phyloP scores from a whole-genome alignment of 441 rosid genomes.

The Adansonia grandidieri region DNA sequence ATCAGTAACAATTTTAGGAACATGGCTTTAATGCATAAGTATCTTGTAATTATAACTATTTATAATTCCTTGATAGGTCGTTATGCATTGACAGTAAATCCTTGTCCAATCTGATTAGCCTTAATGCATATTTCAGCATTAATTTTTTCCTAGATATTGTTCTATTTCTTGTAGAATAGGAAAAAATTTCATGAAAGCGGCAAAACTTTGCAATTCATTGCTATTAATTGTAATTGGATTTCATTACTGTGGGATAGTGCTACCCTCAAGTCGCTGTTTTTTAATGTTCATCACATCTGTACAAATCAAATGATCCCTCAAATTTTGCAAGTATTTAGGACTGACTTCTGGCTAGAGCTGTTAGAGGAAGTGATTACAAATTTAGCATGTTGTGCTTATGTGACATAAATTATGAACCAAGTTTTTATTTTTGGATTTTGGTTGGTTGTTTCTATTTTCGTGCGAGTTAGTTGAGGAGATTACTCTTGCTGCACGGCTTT shows the following conservation, averaged over 20 bases:
- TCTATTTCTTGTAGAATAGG: background rate
- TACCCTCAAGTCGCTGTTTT: background rate
- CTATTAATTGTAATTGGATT: background rate
- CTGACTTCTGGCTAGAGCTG: background rate
- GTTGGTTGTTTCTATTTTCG: constrained; percentile 18
- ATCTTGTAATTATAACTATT: no score
- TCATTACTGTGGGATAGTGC: background rate
- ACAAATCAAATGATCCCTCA: background rate
- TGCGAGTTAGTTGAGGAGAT: constrained; percentile 9
- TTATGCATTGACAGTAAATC: no score
- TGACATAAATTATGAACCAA: background rate
- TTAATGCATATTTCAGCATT: no score
- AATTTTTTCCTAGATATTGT: background rate
- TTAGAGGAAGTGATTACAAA: background rate
- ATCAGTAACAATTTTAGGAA: no score
- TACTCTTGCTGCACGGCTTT: constrained; percentile 23
- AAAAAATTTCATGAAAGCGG: background rate
- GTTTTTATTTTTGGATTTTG: background rate
- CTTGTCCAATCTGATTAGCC: no score
- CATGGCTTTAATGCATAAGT: no score
- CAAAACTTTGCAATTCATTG: background rate
- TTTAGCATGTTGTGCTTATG: background rate
- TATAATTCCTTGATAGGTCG: constrained; percentile 29
- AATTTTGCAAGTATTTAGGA: constrained; percentile 8
- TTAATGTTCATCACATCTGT: background rate